phyloP scores from a whole-genome alignment of 2,329 filamentous ascomycete genomes.

The Apiospora kogelbergensis region DNA sequence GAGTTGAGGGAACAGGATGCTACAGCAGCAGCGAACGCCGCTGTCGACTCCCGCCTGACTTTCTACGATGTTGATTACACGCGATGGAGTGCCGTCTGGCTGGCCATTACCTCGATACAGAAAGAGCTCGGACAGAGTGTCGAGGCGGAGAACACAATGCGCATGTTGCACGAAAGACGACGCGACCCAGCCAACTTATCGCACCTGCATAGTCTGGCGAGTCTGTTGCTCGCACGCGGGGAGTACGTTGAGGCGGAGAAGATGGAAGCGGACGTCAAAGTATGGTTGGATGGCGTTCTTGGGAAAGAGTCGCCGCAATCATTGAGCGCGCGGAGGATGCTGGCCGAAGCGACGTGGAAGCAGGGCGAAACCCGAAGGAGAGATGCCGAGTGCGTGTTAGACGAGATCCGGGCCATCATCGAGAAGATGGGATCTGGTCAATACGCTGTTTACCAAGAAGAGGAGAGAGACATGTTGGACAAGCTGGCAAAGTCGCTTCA shows the following conservation, averaged over 20 bases:
- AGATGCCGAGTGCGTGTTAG: slow-evolving; percentile 12
- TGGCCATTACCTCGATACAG: slow-evolving; percentile 7
- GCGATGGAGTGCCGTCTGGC: slow-evolving; percentile 12
- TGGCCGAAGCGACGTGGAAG: slow-evolving; percentile 39
- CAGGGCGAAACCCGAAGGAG: slow-evolving; percentile 11
- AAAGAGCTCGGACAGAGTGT: slow-evolving; percentile 5
- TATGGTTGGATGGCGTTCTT: slow-evolving; percentile 73
- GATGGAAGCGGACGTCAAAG: not conserved
- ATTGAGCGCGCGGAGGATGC: slow-evolving; percentile 63
- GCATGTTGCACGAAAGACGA: slow-evolving; percentile 10
- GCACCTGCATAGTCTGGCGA: slow-evolving; percentile 14
- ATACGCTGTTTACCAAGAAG: slow-evolving; percentile 16
- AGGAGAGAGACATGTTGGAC: slow-evolving; percentile 11
- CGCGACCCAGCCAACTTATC: slow-evolving; percentile 15
- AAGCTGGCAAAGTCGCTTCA: not conserved
- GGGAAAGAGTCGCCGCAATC: slow-evolving; percentile 73
- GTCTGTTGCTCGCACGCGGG: slow-evolving; percentile 12
- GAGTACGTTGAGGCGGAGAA: slow-evolving; percentile 10
- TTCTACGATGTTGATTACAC: slow-evolving; percentile 13
- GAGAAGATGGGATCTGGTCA: slow-evolving; percentile 11
- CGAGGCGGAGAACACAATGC: slow-evolving; percentile 13
- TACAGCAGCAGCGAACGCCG: not conserved
- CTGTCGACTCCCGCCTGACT: not conserved
- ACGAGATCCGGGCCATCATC: slow-evolving; percentile 10
- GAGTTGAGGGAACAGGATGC: slow-evolving; percentile 9